A percentile compares a stretch with the other conserved stretches of the same genome.
phyloP scores from a whole-genome alignment of 768 basidiomycete genomes.

The Mrakia hoshinonis region DNA sequence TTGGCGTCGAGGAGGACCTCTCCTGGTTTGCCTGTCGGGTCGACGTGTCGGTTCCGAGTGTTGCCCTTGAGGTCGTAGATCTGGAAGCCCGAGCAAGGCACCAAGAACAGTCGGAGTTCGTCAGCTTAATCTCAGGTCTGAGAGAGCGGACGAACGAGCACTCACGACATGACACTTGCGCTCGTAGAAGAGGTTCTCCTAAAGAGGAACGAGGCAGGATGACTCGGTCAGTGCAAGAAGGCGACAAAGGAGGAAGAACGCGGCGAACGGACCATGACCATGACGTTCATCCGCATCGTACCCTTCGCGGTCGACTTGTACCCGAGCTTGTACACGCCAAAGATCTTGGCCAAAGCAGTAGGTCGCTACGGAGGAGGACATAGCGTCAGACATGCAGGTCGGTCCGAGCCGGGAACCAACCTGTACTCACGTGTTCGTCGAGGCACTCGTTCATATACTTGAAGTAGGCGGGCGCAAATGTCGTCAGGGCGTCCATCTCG shows the following conservation, averaged over 20 bases:
- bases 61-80: slow-evolving; percentile 98
- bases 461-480: slow-evolving; percentile 94
- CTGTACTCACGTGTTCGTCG: slow-evolving; percentile 60
- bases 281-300: slow-evolving; percentile 81
- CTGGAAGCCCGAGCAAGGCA: slow-evolving; percentile 43
- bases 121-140: too few species aligned
- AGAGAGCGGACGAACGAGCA: too few species aligned
- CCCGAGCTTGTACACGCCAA: slow-evolving; percentile 90
- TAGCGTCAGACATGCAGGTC: background rate
- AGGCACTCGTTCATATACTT: slow-evolving; percentile 96
- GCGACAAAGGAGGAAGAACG: background rate
- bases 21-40: slow-evolving; percentile 78
- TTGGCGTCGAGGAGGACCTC: slow-evolving; percentile 96
- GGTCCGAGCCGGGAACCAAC: too few species aligned
- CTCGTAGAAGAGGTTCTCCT: slow-evolving; percentile 78
- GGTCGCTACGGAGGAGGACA: slow-evolving; percentile 55
- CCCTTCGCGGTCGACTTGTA: slow-evolving; percentile 59
- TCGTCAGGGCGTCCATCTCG: slow-evolving; percentile 90
- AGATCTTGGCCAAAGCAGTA: slow-evolving; percentile 88
- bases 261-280: slow-evolving; percentile 60
- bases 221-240: background rate
- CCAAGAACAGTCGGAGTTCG: background rate
- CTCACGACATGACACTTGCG: slow-evolving; percentile 73
- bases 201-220: background rate
- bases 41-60: slow-evolving; percentile 84